Base-by-base conservation (phyloP, 805 yeast genomes). In the Saturnispora saitoi region DNA sequence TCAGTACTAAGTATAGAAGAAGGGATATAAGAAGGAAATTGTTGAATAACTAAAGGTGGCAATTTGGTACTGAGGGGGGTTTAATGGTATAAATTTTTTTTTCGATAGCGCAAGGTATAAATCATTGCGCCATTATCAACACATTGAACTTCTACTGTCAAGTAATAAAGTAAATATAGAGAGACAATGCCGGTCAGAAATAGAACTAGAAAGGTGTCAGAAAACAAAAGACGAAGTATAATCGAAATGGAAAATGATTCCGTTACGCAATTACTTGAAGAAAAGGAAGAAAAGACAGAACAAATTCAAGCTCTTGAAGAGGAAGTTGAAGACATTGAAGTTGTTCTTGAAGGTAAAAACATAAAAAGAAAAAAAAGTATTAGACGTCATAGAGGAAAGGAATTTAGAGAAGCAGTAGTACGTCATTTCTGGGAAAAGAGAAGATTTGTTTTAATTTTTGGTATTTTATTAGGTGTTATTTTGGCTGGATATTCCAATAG, bases 381-480 rank as follows among this genome's bases (percentile, higher is more conserved):
- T 17, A 34, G 38, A 20, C 38, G 37, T 32, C 24, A 30, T 14
- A 24, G 15, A 26, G 15, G 19, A 26, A 22, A 34, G 30, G n/a
- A 17, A 3, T 15, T 34, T 29, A 26, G 19, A 12, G 36, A 38
- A 19, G 34, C 26, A n/a, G 42, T 53, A 6, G 49, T 50, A 6
- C 30, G 45, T 5, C 56, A 51, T 43, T 53, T 53, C 36, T 53
- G 54, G 52, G 56, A 53, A 42, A 53, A 49, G 29, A 48, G 53
- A 28, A 47, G 54, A 32, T 55, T 50, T 41, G 48, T 55, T 5
- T 47, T 55, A 24, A 11, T 83, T 0, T 60, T 86, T 36, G 96
- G 96, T 41, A 79, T 95, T 0, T 42, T 86, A 1, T 52, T 86
- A 12, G 96, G 96, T 14, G 67, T 87, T 1, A 42, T 73, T 0